These are phyloP conservation scores for Colletotrichum neosansevieriae DNA, from an alignment of 2,329 filamentous ascomycete genomes.

Conservation along the genomic window DNA sequence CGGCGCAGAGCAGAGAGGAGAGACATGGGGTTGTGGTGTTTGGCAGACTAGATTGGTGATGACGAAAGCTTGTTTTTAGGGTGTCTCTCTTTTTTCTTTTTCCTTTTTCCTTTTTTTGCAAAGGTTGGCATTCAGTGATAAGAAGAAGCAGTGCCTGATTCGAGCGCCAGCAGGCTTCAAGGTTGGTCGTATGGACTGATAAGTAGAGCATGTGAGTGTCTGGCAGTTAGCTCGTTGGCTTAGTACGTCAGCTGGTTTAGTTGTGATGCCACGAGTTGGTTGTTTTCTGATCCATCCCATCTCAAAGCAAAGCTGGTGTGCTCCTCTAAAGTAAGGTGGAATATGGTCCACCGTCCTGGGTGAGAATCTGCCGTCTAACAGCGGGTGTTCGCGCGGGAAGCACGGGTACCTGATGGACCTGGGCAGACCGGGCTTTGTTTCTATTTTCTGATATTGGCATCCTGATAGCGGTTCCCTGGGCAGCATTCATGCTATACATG, in stretches of 20 bases:
- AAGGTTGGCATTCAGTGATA: constrained; percentile 13
- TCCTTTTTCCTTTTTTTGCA: not conserved
- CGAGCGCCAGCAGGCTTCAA: not conserved
- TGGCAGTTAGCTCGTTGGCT: not conserved
- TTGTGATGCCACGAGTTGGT: constrained; percentile 1
- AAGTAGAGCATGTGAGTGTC: not conserved
- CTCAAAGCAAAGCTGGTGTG: not conserved
- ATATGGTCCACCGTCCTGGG: not conserved
- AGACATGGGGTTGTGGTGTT: constrained; percentile 18
- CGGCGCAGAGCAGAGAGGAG: not conserved
- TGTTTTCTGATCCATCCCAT: constrained; percentile 17
- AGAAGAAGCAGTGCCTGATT: constrained; percentile 6
- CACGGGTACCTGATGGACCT: constrained; percentile 28
- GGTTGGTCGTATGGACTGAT: not conserved
- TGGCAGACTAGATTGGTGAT: constrained; percentile 4
- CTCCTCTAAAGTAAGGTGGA: not conserved
- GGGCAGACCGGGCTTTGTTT: constrained; percentile 10
- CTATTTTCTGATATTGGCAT: constrained; percentile 11
- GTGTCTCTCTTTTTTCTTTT: not conserved
- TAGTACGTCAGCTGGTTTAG: not conserved
- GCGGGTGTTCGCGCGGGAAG: constrained; percentile 6
- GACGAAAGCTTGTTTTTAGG: constrained; percentile 37
- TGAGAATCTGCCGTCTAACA: not conserved
- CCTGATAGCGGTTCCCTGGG: not conserved
- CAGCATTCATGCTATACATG: not conserved